phyloP scores from a whole-genome alignment of 306 rosid genomes.

The Comarum palustre region DNA sequence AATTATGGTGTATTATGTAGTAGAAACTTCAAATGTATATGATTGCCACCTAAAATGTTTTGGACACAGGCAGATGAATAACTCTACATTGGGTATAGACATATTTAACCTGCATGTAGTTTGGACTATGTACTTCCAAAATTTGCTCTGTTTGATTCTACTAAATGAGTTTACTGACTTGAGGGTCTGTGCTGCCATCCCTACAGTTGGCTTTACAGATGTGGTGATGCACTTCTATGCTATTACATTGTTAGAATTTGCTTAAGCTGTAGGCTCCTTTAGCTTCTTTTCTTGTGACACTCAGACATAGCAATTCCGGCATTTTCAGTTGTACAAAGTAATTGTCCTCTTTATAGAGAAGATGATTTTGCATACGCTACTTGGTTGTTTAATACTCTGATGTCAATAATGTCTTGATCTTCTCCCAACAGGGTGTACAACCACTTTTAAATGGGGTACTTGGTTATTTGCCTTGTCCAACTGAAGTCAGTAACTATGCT shows the following conservation, averaged over 20 bases:
- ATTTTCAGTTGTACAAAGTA: not conserved
- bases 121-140: not conserved
- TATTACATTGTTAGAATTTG: not conserved
- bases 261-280: not conserved
- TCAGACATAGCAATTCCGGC: not conserved
- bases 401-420: slow-evolving; percentile 21
- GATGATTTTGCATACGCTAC: not conserved
- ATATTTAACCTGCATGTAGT: not conserved
- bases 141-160: not conserved
- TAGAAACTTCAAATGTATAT: not conserved
- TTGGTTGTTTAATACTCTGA: slow-evolving; percentile 4
- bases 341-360: not conserved
- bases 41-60: not conserved
- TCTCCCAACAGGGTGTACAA: slow-evolving; percentile 75
- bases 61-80: not conserved
- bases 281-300: not conserved
- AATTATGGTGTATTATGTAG: not conserved
- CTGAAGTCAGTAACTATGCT: slow-evolving; percentile 83
- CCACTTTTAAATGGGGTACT: slow-evolving; percentile 91
- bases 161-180: not conserved
- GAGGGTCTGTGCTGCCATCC: not conserved
- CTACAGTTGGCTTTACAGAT: not conserved
- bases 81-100: not conserved
- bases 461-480: slow-evolving; percentile 88
- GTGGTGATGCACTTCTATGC: not conserved